Evolutionary conservation across 495 filamentous ascomycete genomes (phyloP), one percentile per base, ranked within the genome.

Genomic region (Aspergillus incahuasiensis): DNA sequence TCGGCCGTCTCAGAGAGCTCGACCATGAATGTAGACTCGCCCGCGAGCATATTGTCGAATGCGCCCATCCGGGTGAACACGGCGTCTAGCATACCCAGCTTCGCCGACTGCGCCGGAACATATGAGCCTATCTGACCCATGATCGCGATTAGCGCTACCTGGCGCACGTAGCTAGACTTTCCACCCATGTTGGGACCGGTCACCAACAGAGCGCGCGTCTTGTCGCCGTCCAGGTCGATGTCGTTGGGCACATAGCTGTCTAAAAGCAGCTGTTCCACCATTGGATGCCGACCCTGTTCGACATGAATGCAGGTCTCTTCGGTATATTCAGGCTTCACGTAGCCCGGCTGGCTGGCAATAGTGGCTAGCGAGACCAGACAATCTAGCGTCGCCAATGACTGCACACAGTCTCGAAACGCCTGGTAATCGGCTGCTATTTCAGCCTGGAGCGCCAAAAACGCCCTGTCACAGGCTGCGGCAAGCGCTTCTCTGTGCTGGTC

Each of bases 101-200:
- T 69, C 8, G 94, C 85, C 2, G 83, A 81, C 16, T 74, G 69
- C 22, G 92, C 92, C 13, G 94, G 94, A 2, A 99, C 91, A 68
- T 94, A 99, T 7, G 87, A 92, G 39, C 94, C 94, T 60, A 96
- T 87, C 62, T 99, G 94, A 3, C 87, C 92, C 79, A 99, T 91
- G 55, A 99, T 91, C 16, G 87, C 82, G 51, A 97, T 88, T 0
- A 99, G 84, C 0, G 94, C 94, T 25, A 94, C 85, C 61, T 91
- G 88, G 48, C 94, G 88, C 2, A 97, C 92, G 72, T 95, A 99
- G 64, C 84, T 89, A 42, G 89, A 94, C 66, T 99, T 99, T 22
- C 94, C 94, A 62, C 95, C 95, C 92, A 97, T 97, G 77, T 98
- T 98, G 13, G 95, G 94, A 5, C 95, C 95, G 5, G 95, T 97